Evolutionary conservation across 176 grass and related monocot species (phyloP).

Genomic region (Lolium perenne): DNA sequence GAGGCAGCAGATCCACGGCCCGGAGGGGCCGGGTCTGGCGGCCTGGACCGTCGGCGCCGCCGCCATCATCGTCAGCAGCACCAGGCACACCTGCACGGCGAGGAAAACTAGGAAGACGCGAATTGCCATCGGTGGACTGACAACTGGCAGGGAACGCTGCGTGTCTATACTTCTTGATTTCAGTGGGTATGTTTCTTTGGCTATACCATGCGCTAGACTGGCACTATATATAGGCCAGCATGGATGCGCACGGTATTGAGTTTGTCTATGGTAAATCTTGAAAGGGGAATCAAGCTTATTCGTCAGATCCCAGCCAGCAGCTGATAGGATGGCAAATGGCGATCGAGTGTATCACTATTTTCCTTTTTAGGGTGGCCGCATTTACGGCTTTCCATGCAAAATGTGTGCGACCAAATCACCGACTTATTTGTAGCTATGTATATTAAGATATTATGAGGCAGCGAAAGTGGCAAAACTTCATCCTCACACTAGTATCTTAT

Average conservation of each 20-base stretch:
- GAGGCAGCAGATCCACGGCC: conserved; percentile 9
- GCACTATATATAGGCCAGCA: neutral
- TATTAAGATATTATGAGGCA: too few species aligned
- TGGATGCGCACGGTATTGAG: neutral
- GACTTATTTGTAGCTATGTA: neutral
- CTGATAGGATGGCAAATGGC: neutral
- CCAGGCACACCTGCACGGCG: conserved; percentile 11
- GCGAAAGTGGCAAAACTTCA: too few species aligned
- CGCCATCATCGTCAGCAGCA: conserved; percentile 11
- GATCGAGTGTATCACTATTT: neutral
- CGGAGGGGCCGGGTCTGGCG: neutral
- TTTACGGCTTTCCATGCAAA: neutral
- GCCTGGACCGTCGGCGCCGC: neutral
- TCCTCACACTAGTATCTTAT: neutral
- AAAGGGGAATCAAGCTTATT: neutral
- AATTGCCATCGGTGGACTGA: neutral
- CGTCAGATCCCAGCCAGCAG: neutral
- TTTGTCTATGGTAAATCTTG: neutral
- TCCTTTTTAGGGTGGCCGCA: neutral
- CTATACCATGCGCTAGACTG: too few species aligned
- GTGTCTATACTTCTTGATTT: neutral
- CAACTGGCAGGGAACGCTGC: neutral
- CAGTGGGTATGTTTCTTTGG: neutral
- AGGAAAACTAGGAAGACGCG: conserved; percentile 3
- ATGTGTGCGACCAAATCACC: neutral